phyloP scores from a whole-genome alignment of 176 grass and related monocot genomes.

The Oryza nivara region DNA sequence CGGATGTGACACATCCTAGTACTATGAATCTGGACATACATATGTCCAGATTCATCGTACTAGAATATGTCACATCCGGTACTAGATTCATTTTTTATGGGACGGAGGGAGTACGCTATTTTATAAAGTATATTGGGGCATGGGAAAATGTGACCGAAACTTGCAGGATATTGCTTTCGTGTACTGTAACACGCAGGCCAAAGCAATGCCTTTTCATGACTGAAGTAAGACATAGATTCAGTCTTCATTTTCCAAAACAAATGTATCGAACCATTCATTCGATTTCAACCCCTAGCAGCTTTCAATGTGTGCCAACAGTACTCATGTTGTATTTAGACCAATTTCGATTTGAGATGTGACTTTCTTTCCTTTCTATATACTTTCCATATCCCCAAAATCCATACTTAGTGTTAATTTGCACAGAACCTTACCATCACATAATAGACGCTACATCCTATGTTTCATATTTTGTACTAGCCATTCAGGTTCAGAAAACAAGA shows the following conservation, averaged over 20 bases:
- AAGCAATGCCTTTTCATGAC: background rate
- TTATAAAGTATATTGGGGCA: background rate
- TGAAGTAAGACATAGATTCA: background rate
- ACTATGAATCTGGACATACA: no score
- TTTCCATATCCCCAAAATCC: background rate
- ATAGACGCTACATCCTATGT: background rate
- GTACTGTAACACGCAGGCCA: background rate
- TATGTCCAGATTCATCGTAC: no score
- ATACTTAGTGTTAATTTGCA: conserved; percentile 3
- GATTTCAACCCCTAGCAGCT: background rate
- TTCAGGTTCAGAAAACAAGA: background rate
- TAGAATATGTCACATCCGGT: no score
- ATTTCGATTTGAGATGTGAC: background rate
- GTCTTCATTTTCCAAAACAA: background rate
- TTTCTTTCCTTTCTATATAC: background rate
- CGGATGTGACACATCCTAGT: no score
- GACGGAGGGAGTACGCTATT: background rate
- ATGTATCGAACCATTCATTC: background rate
- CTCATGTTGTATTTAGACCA: background rate
- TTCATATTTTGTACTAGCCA: conserved; percentile 9
- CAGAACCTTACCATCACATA: conserved; percentile 20
- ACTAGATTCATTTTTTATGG: no score
- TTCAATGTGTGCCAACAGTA: background rate
- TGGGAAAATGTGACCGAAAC: background rate
- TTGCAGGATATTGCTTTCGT: background rate